A percentile compares a stretch with the other conserved stretches of the same genome.
Evolutionary conservation across 2,329 filamentous ascomycete species (phyloP).

Genomic region (Elsinoe arachidis): DNA sequence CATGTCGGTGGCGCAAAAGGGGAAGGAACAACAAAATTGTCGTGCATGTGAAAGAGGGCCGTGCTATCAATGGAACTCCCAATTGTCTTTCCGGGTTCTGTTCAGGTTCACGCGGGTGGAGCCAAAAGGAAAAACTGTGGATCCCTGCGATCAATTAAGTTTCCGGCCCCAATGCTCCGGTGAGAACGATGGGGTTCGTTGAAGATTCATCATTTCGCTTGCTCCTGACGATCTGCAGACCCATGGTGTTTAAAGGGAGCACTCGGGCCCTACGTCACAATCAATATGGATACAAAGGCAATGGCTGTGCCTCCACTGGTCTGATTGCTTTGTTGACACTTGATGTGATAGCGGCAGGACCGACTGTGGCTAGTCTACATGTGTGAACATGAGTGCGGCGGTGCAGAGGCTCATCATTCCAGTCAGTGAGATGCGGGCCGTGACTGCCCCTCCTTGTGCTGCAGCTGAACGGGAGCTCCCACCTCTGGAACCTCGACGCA

Average conservation of each 20-base stretch:
- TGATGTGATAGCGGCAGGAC: neutral
- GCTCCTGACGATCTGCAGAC: neutral
- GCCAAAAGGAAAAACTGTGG: slow-evolving; percentile 4
- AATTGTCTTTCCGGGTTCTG: neutral
- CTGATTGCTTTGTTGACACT: neutral
- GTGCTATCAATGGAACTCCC: slow-evolving; percentile 1
- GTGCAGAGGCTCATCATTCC: neutral
- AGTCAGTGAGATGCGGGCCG: neutral
- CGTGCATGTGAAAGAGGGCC: slow-evolving; percentile 9
- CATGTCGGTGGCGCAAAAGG: neutral
- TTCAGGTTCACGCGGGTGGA: neutral
- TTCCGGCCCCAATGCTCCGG: neutral
- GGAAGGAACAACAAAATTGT: too few species aligned
- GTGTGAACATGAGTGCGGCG: neutral
- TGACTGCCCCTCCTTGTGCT: neutral
- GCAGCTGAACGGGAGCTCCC: slow-evolving; percentile 5
- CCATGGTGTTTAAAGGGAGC: neutral
- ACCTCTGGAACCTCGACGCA: neutral
- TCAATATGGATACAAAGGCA: neutral
- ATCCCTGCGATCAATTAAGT: slow-evolving; percentile 1
- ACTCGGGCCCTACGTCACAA: neutral
- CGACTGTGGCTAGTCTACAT: neutral
- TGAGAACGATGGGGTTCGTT: neutral
- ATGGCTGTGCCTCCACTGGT: neutral
- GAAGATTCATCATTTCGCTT: neutral